A percentile compares a stretch with the other conserved stretches of the same genome.
These are phyloP conservation scores for Austropuccinia psidii DNA, from an alignment of 1,284 basidiomycete species.

Conservation along the genomic window DNA sequence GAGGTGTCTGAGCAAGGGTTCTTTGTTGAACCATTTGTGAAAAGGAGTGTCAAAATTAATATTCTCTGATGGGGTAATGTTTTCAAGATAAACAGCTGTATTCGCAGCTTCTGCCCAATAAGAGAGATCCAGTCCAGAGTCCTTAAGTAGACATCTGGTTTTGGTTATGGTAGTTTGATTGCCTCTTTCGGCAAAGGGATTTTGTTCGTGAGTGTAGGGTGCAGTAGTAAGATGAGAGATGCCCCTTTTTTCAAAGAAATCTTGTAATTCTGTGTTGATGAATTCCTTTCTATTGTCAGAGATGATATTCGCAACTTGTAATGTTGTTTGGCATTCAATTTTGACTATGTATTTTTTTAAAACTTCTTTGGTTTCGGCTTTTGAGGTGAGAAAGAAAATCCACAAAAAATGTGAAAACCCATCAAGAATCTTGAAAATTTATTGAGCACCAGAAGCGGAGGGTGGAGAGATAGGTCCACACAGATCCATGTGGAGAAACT, in stretches of 20 bases:
- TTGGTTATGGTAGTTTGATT: background rate
- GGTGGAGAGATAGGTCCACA: background rate
- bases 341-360: too few relatives aligned
- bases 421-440: background rate
- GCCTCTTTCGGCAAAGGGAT: background rate
- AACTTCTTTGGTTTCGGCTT: background rate
- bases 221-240: background rate
- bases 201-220: too few relatives aligned
- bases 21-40: background rate
- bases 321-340: too few relatives aligned
- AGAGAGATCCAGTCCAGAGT: background rate
- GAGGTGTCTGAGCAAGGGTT: background rate
- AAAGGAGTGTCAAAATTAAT: background rate
- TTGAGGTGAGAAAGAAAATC: background rate
- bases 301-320: background rate
- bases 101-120: slow-evolving; percentile 10
- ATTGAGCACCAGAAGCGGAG: background rate
- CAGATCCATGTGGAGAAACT: background rate
- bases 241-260: background rate
- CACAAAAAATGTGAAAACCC: background rate
- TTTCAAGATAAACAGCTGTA: background rate
- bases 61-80: background rate
- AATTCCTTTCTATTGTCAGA: slow-evolving; percentile 11
- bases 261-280: background rate
- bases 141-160: background rate